Evolutionary conservation across 1,139 yeast species (phyloP).

Genomic region (Zygosaccharomyces sapae): DNA sequence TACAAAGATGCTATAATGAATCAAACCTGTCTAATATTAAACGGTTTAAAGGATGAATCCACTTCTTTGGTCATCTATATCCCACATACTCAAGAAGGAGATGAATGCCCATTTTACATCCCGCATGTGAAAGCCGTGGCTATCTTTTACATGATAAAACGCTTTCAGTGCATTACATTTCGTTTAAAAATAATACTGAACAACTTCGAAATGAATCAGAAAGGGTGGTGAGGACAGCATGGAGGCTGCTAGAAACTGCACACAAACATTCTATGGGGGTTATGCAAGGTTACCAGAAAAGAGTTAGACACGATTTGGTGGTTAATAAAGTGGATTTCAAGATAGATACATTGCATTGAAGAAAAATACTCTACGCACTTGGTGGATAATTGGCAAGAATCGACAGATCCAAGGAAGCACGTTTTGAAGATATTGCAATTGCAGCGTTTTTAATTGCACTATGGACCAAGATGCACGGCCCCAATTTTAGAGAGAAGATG

Average conservation of each 20-base stretch:
- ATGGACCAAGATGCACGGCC: conserved; percentile 60
- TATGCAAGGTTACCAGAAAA: conserved; percentile 76
- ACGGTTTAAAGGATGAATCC: conserved; percentile 33
- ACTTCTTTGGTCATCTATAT: conserved; percentile 62
- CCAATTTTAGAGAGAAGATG: conserved; percentile 43
- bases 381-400: conserved; percentile 86
- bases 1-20: conserved; percentile 76
- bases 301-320: conserved; percentile 84
- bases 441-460: conserved; percentile 92
- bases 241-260: conserved; percentile 73
- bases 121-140: conserved; percentile 86
- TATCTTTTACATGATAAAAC: conserved; percentile 45
- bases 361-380: conserved; percentile 70
- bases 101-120: conserved; percentile 77
- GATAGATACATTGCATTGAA: conserved; percentile 76
- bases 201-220: conserved; percentile 40
- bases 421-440: conserved; percentile 93
- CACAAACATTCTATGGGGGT: conserved; percentile 80
- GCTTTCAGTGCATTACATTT: conserved; percentile 80
- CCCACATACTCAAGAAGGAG: conserved; percentile 62
- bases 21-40: conserved; percentile 70
- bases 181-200: conserved; percentile 43
- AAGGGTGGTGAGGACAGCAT: conserved; percentile 76
- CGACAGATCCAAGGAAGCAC: conserved; percentile 92
- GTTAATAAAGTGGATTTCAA: conserved; percentile 82